Evolutionary conservation across 371 early-diverging fungal genomes (phyloP).

Genomic region (Rhizopus sp.): DNA sequence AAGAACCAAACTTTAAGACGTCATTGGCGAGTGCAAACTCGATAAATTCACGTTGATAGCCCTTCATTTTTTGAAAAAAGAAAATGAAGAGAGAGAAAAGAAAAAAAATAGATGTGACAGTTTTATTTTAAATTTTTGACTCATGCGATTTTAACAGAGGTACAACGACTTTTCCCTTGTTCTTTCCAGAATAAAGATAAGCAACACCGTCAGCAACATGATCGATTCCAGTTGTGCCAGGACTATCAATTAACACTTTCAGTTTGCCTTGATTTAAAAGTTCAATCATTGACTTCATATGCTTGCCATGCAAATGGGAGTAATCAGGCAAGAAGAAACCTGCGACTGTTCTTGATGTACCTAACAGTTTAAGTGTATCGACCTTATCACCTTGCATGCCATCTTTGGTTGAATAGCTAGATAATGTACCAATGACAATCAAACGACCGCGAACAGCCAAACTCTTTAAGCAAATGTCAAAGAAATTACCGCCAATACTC

Average conservation of each 20-base stretch:
- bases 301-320: constrained; percentile 20
- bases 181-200: constrained; percentile 52
- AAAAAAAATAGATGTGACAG: constrained; percentile 14
- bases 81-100: constrained; percentile 14
- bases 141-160: constrained; percentile 18
- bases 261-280: constrained; percentile 38
- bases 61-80: constrained; percentile 60
- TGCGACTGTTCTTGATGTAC: constrained; percentile 53
- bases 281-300: constrained; percentile 40
- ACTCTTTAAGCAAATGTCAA: constrained; percentile 47
- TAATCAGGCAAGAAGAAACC: constrained; percentile 61
- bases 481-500: constrained; percentile 62
- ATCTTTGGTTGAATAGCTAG: constrained; percentile 38
- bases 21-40: constrained; percentile 82
- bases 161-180: constrained; percentile 60
- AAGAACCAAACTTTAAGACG: constrained; percentile 90
- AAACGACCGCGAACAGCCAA: constrained; percentile 58
- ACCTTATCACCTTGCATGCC: constrained; percentile 51
- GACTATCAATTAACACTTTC: constrained; percentile 45
- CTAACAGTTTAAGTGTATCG: constrained; percentile 49
- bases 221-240: constrained; percentile 42
- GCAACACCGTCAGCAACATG: constrained; percentile 45
- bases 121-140: constrained; percentile 23
- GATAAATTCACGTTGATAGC: constrained; percentile 94
- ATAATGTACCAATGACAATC: constrained; percentile 61